phyloP scores from a whole-genome alignment of 768 basidiomycete species.

The Dioszegia crocea region DNA sequence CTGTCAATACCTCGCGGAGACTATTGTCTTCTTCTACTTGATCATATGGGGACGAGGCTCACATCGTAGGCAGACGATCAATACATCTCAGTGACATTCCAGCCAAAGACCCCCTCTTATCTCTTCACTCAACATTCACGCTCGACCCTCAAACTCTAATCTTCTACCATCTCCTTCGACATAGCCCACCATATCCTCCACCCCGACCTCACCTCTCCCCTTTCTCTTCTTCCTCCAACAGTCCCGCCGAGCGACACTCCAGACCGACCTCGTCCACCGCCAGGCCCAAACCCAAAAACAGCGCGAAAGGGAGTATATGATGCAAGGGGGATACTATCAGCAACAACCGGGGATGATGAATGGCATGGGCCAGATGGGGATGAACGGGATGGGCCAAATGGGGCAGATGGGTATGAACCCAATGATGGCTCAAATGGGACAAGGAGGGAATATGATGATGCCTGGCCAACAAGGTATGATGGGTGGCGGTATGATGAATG shows the following conservation, averaged over 20 bases:
- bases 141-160: neutral
- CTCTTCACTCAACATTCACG: neutral
- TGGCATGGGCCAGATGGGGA: neutral
- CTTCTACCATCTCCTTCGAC: neutral
- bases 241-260: neutral
- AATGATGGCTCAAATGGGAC: neutral
- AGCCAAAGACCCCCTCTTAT: neutral
- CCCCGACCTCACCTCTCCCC: neutral
- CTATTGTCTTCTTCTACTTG: neutral
- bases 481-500: neutral
- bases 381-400: conserved; percentile 3
- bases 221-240: conserved; percentile 10
- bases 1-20: neutral
- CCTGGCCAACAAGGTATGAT: neutral
- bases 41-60: neutral
- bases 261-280: neutral
- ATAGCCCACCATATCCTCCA: conserved; percentile 1
- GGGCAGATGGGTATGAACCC: conserved; percentile 1
- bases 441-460: neutral
- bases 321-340: conserved; percentile 7
- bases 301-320: neutral
- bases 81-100: too few species aligned
- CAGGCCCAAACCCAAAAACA: neutral
- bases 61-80: neutral
- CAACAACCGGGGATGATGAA: conserved; percentile 3